phyloP scores from a whole-genome alignment of 345 rosid species.

The Rhodamnia argentea region DNA sequence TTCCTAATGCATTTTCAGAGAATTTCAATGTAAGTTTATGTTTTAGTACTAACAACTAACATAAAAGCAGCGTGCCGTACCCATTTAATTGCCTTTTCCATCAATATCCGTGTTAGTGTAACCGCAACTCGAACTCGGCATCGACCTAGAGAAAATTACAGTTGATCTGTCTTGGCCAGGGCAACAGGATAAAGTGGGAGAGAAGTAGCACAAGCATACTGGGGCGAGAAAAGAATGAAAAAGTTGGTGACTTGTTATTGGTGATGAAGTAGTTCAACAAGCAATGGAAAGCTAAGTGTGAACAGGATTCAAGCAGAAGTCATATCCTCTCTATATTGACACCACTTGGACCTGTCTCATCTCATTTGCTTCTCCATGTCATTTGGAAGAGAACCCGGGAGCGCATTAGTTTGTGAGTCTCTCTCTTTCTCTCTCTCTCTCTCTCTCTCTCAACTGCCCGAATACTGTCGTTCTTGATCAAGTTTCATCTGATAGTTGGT shows the following conservation, averaged over 20 bases:
- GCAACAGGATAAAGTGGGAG: not conserved
- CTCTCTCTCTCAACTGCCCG: not conserved
- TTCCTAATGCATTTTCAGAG: not conserved
- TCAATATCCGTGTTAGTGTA: not conserved
- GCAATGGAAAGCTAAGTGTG: not conserved
- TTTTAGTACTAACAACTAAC: not conserved
- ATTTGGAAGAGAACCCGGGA: not conserved
- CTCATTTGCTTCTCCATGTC: not conserved
- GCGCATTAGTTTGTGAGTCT: not conserved
- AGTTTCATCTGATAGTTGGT: not conserved
- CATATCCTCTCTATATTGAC: constrained; percentile 4
- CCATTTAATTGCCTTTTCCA: not conserved
- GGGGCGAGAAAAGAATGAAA: not conserved
- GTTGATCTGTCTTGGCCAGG: not conserved
- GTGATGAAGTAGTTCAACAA: constrained; percentile 4
- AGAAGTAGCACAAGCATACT: not conserved
- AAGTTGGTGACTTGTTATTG: not conserved
- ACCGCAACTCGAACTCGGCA: not conserved
- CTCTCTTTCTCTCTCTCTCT: not conserved
- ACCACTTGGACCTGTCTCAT: not conserved
- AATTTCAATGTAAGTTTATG: not conserved
- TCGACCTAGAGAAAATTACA: not conserved
- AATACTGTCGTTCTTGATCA: not conserved
- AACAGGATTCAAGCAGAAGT: constrained; percentile 46
- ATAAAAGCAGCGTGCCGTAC: not conserved